Conservation (phyloP, 768 basidiomycete genomes). For the Thelephora ganbajun region DNA sequence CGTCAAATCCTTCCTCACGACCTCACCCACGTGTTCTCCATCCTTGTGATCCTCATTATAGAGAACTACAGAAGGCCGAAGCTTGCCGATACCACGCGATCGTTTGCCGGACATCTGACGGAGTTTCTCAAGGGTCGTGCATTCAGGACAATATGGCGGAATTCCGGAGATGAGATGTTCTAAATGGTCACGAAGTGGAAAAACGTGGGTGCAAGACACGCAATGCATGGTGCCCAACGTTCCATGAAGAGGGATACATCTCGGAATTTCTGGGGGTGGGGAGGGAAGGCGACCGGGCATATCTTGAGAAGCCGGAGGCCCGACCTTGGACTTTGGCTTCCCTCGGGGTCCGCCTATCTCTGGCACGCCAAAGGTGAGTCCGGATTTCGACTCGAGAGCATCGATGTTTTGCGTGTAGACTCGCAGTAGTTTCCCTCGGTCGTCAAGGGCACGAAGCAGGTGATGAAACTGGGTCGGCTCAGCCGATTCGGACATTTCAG, state of each 20-base stretch:
- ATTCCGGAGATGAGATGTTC: conserved; percentile 43
- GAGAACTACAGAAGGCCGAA: conserved; percentile 79
- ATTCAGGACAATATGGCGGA: conserved; percentile 70
- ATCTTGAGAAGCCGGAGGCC: conserved; percentile 9
- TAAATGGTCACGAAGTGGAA: conserved; percentile 50
- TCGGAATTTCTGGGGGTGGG: conserved; percentile 46
- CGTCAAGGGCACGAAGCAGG: conserved; percentile 60
- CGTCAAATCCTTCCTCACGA: conserved; percentile 69
- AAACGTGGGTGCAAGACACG: conserved; percentile 62
- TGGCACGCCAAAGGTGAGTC: conserved; percentile 77
- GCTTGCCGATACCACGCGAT: conserved; percentile 60
- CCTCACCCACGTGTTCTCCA: conserved; percentile 76
- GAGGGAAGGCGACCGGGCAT: conserved; percentile 27
- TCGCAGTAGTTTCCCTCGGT: conserved; percentile 61
- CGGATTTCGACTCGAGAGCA: conserved; percentile 75
- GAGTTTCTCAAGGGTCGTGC: conserved; percentile 50
- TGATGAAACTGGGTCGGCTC: conserved; percentile 72
- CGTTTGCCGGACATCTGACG: conserved; percentile 69
- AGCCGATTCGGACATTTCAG: conserved; percentile 56
- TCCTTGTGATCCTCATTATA: conserved; percentile 85
- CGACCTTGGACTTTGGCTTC: conserved; percentile 28
- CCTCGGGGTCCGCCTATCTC: conserved; percentile 43
- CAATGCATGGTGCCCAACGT: conserved; percentile 72
- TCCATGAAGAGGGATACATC: conserved; percentile 85
- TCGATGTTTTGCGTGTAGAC: conserved; percentile 95